Evolutionary conservation across 108 stramenopile species (phyloP).

Genomic region (Cyclotella kingstonii): DNA sequence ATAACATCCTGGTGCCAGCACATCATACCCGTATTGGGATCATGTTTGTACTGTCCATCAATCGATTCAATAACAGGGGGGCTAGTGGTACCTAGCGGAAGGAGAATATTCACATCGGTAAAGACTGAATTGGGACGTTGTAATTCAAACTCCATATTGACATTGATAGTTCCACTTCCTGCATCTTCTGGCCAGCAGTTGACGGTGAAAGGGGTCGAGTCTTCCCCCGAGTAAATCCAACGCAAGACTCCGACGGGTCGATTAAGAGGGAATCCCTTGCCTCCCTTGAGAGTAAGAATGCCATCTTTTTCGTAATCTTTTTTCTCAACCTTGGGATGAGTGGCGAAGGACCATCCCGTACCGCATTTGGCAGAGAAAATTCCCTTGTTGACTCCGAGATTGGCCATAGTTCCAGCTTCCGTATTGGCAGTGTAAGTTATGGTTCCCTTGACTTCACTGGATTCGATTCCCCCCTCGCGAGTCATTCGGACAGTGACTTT

Average conservation of each 20-base stretch:
- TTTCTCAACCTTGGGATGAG: slow-evolving; percentile 98
- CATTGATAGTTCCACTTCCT: slow-evolving; percentile 88
- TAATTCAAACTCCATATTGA: slow-evolving; percentile 95
- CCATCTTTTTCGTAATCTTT: slow-evolving; percentile 85
- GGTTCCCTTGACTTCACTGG: slow-evolving; percentile 94
- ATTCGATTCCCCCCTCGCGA: slow-evolving; percentile 92
- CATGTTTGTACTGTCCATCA: slow-evolving; percentile 93
- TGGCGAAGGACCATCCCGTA: slow-evolving; percentile 83
- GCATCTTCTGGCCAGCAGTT: slow-evolving; percentile 99
- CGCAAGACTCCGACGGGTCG: slow-evolving; percentile 92
- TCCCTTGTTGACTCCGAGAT: slow-evolving; percentile 81
- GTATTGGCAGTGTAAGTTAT: slow-evolving; percentile 95
- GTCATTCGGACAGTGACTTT: slow-evolving; percentile 86
- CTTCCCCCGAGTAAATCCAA: slow-evolving; percentile 87
- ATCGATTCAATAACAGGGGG: slow-evolving; percentile 81
- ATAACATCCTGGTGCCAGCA: slow-evolving; percentile 95
- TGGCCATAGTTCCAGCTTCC: slow-evolving; percentile 86
- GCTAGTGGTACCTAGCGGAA: slow-evolving; percentile 91
- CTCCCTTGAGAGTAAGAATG: slow-evolving; percentile 89
- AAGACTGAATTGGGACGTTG: slow-evolving; percentile 74
- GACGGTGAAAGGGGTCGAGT: slow-evolving; percentile 93
- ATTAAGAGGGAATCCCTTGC: slow-evolving; percentile 91
- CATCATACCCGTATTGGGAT: slow-evolving; percentile 87
- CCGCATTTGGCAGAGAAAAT: slow-evolving; percentile 52
- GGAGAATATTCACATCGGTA: slow-evolving; percentile 91